Conservation (phyloP, 2,329 filamentous ascomycete genomes). For the Phyllosticta citrichinensis region DNA sequence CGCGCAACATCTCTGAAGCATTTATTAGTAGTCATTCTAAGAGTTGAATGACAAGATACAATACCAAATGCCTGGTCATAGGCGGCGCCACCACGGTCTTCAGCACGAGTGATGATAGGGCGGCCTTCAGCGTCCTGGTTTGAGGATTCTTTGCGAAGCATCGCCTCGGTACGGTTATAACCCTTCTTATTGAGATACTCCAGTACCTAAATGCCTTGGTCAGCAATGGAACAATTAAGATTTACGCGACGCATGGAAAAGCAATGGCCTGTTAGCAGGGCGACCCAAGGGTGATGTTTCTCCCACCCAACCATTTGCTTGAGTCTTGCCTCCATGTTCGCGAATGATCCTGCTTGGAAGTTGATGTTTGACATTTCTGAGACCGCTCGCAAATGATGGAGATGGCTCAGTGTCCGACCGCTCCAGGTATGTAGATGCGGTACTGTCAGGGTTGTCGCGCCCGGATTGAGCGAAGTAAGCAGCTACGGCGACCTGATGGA, state of each 20-base stretch:
- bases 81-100: slow-evolving; percentile 63
- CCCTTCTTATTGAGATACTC: slow-evolving; percentile 95
- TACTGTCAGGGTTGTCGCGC: not conserved
- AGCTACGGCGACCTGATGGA: too few species aligned
- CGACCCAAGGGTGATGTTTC: not conserved
- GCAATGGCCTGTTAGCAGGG: not conserved
- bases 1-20: slow-evolving; percentile 51
- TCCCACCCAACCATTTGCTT: too few species aligned
- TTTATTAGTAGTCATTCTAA: not conserved
- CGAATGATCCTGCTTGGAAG: not conserved
- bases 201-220: slow-evolving; percentile 52
- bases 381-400: not conserved
- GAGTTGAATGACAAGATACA: not conserved
- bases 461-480: too few species aligned
- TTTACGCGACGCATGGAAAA: not conserved
- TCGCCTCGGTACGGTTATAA: slow-evolving; percentile 84
- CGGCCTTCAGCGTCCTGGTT: slow-evolving; percentile 72
- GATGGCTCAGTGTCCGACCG: not conserved
- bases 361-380: not conserved
- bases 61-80: slow-evolving; percentile 62
- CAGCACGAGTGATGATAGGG: slow-evolving; percentile 54
- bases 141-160: slow-evolving; percentile 82
- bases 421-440: not conserved
- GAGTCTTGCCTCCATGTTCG: not conserved
- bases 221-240: not conserved